These are phyloP conservation scores for Crithidia brevicula DNA, from an alignment of 208 protist species.

Conservation along the genomic window DNA sequence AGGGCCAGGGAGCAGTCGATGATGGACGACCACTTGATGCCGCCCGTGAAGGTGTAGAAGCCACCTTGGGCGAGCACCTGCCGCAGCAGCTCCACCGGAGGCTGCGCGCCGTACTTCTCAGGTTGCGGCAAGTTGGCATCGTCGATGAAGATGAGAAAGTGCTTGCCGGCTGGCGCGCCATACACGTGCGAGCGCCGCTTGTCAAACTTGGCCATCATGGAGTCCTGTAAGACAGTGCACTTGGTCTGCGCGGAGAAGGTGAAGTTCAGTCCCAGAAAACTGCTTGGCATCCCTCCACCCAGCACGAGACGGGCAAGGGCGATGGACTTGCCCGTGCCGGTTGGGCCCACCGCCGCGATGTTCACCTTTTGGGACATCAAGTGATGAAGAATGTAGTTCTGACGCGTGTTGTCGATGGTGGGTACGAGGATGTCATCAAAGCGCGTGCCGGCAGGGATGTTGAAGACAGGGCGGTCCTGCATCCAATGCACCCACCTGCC, in stretches of 20 bases:
- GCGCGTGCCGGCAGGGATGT: conserved; percentile 57
- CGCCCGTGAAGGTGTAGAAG: conserved; percentile 84
- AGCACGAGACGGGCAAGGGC: conserved; percentile 86
- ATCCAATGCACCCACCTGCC: conserved; percentile 74
- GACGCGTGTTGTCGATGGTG: conserved; percentile 93
- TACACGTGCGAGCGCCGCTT: conserved; percentile 93
- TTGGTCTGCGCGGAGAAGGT: conserved; percentile 95
- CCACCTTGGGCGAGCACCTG: conserved; percentile 93
- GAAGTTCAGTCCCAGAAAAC: conserved; percentile 86
- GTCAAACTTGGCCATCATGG: conserved; percentile 94
- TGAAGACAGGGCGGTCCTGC: conserved; percentile 42
- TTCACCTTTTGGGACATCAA: conserved; percentile 80
- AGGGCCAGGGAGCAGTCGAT: conserved; percentile 95
- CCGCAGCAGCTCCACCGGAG: conserved; percentile 92
- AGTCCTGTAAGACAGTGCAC: conserved; percentile 87
- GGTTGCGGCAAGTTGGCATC: conserved; percentile 93
- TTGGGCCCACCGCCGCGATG: conserved; percentile 90
- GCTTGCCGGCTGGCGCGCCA: conserved; percentile 89
- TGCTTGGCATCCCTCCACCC: conserved; percentile 73
- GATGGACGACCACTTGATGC: conserved; percentile 92
- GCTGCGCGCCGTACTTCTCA: conserved; percentile 95
- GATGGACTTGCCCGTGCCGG: conserved; percentile 95
- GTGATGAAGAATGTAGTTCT: conserved; percentile 88
- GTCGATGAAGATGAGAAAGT: conserved; percentile 94
- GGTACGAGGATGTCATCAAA: conserved; percentile 95